Evolutionary conservation across 164 flowering plant genomes (phyloP).

Genomic region (Euptelea pleiosperma): DNA sequence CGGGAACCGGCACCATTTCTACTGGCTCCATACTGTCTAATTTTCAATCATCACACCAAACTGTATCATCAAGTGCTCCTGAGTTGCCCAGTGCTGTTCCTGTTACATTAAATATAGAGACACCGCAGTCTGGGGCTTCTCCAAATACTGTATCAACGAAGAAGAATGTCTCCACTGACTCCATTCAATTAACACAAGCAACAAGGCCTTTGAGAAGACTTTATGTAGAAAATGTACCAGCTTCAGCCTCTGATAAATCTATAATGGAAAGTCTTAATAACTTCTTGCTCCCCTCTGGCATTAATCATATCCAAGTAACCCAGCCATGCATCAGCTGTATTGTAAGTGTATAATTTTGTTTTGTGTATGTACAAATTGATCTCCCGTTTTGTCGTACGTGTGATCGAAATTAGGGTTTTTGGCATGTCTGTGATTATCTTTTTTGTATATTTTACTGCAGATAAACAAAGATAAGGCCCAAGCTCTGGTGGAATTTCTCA

Average conservation of each 20-base stretch:
- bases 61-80: constrained; percentile 17
- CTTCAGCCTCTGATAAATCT: constrained; percentile 72
- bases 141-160: constrained; percentile 17
- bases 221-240: constrained; percentile 73
- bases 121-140: constrained; percentile 22
- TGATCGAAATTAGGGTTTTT: background rate
- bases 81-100: constrained; percentile 28
- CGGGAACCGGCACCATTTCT: constrained; percentile 19
- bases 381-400: background rate
- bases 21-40: constrained; percentile 30
- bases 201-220: constrained; percentile 83
- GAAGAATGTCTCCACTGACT: constrained; percentile 43
- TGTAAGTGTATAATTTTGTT: constrained; percentile 44
- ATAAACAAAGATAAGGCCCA: constrained; percentile 80
- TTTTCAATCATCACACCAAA: constrained; percentile 26
- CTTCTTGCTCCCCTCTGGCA: constrained; percentile 58
- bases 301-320: constrained; percentile 55
- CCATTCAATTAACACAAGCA: constrained; percentile 85
- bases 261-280: constrained; percentile 62
- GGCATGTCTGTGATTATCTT: background rate
- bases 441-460: constrained; percentile 37
- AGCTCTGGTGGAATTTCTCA: constrained; percentile 89
- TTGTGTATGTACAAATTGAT: background rate
- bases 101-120: constrained; percentile 25
- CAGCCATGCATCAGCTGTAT: constrained; percentile 85